Base-by-base conservation (phyloP, 331 rosid species). In the Malus hybrid region DNA sequence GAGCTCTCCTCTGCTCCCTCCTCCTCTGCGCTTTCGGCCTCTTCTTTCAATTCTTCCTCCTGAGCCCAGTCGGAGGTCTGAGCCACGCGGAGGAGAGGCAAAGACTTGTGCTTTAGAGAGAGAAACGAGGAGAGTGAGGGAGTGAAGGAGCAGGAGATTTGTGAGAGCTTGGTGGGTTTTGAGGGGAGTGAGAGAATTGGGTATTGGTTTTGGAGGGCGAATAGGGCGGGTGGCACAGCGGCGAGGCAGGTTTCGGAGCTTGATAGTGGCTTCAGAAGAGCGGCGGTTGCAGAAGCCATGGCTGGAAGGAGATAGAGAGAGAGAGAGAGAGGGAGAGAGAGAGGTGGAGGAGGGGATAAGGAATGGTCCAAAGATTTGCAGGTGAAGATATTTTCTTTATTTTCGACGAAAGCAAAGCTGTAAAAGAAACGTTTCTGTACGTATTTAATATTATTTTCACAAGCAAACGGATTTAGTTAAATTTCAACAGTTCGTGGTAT, bases 51-150 rank as follows among this genome's bases (percentile, higher is more conserved):
- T 14, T 73, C 75, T 13, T 46, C 86, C 26, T 71, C 86, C 19
- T 75, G 86, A 36, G 86, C 86, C 86, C 86, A 82, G 36, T 83
- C 83, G 0, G 83, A 83, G 30, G 86, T 79, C 75, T 79, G 81
- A 13, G 86, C 86, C 33, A 82, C 78, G 18, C 69, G 67, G 36
- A 79, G 63, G 18, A 77, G 34, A 7, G 75, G 60, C 16, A 66
- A 67, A 64, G 78, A 48, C 60, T 79, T 75, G 83, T n/a, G 70
- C 29, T 72, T 75, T 42, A 79, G 60, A 58, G 81, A 75, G 63
- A 75, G 52, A 85, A 79, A 78, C 58, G 82, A 76, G 57, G 66
- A 46, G 62, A 30, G 30, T 36, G 77, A 62, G 52, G 44, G 60
- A 22, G 68, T 50, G 26, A 55, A 32, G 9, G 78, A 79, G 71